Base-by-base conservation (phyloP, 441 rosid genomes). In the Populus trichocarpa region DNA sequence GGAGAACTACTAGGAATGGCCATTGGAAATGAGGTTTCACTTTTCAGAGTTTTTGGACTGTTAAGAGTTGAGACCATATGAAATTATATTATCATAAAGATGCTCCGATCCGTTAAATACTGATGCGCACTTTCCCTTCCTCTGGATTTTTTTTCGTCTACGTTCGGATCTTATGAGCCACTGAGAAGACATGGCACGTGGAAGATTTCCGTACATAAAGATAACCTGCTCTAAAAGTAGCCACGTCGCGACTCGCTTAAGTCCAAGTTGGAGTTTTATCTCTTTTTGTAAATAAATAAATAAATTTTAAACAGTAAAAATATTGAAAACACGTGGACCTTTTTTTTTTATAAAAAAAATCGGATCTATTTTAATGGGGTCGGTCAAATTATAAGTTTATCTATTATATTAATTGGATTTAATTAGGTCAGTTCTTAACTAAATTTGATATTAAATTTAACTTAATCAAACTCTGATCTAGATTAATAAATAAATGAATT, bases 1-100 rank as follows among this genome's bases (percentile, higher is more conserved):
- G 93, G 77, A 32, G 86, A 85, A 57, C 81, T 33, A 33, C 36
- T 77, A 70, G 90, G 78, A 76, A 83, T 70, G 76, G 90, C 90
- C 97, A 89, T 81, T 26, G 74, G 33, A 53, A 80, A 74, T 20
- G 36, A 33, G 36, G 7, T n/a, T n/a, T n/a, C n/a, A n/a, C n/a
- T n/a, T 33, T 33, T 33, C 8, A 33, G 63, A 57, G 63, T 18
- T 57, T 57, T 6, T 57, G 63, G 63, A 57, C 10, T 57, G n/a
- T n/a, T n/a, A n/a, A n/a, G n/a, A n/a, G 63, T 57, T 1, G 63
- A 57, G 42, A 9, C 11, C 42, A 38, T 38, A 9, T 38, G 2
- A 38, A 53, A 57, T 57, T 7, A 18, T 5, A 33, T 33, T 33
- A 4, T 33, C 6, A 57, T 18, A 6, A 3, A 57, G 63, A 5